A percentile compares a stretch with the other conserved stretches of the same genome.
Evolutionary conservation across 2,329 filamentous ascomycete species (phyloP).

Genomic region (Ophiostoma populinum): DNA sequence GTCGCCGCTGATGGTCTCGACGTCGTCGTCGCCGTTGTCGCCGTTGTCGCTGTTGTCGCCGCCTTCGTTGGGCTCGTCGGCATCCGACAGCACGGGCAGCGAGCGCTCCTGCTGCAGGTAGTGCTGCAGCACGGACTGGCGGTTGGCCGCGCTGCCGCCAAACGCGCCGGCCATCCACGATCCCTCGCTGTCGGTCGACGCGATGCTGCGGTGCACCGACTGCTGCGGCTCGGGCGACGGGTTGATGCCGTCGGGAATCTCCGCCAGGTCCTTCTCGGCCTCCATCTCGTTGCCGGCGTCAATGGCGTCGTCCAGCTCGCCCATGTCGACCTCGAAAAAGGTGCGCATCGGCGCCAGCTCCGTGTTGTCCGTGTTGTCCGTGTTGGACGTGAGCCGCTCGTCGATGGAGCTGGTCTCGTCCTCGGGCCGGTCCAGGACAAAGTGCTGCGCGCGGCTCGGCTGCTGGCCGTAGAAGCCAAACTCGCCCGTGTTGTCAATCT

Average conservation of each 20-base stretch:
- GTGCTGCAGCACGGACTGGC: no score
- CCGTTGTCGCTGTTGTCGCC: conserved; percentile 24
- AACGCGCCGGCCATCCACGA: conserved; percentile 87
- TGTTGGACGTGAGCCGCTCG: no score
- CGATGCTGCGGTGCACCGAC: conserved; percentile 76
- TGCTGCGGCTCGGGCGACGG: conserved; percentile 45
- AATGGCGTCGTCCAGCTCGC: background rate
- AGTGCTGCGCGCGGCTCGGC: no score
- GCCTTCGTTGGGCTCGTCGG: conserved; percentile 12
- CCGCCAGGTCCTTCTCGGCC: conserved; percentile 23
- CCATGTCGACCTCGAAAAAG: no score
- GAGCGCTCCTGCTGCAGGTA: conserved; percentile 20
- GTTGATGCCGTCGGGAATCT: conserved; percentile 23
- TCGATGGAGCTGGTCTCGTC: no score
- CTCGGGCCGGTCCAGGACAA: no score
- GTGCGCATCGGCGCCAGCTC: no score
- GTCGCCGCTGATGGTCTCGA: conserved; percentile 16
- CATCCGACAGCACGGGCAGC: conserved; percentile 37
- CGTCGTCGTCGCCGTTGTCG: conserved; percentile 30
- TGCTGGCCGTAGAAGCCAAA: no score
- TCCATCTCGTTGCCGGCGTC: conserved; percentile 17
- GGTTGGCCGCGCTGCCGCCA: conserved; percentile 16
- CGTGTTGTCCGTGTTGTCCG: no score
- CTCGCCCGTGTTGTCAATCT: no score
- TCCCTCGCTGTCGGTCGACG: conserved; percentile 86